phyloP scores from a whole-genome alignment of 345 rosid genomes.

The Durio zibethinus region DNA sequence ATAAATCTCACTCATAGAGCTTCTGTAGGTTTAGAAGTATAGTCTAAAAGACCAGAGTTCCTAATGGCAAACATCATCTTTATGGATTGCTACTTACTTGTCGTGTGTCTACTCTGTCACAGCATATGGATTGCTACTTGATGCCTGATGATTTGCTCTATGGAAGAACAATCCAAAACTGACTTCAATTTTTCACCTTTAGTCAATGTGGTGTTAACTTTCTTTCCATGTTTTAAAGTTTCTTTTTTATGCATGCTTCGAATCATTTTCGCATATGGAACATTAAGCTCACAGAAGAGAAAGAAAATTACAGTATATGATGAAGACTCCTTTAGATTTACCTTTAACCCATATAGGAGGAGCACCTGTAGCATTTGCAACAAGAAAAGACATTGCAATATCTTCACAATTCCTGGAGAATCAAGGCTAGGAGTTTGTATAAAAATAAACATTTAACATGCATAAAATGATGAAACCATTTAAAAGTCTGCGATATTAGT shows the following conservation, averaged over 20 bases:
- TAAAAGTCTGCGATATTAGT: background rate
- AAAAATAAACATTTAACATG: slow-evolving; percentile 14
- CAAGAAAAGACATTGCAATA: slow-evolving; percentile 96
- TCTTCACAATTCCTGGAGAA: slow-evolving; percentile 91
- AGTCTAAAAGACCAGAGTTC: background rate
- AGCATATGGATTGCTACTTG: background rate
- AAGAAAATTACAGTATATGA: background rate
- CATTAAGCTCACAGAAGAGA: background rate
- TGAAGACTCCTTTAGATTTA: slow-evolving; percentile 23
- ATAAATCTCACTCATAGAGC: background rate
- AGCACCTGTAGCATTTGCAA: slow-evolving; percentile 84
- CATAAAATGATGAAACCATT: background rate
- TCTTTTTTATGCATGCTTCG: background rate
- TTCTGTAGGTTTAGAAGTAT: background rate
- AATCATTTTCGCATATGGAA: background rate
- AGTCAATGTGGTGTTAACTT: background rate
- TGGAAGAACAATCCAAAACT: background rate
- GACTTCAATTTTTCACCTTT: too few species aligned
- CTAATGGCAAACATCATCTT: background rate
- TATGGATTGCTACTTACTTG: background rate
- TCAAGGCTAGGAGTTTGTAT: slow-evolving; percentile 20
- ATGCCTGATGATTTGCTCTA: background rate
- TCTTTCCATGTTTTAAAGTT: background rate
- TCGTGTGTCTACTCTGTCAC: background rate
- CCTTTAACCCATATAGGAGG: slow-evolving; percentile 98